Percentiles rank a stretch among this genome's conserved stretches.
These are phyloP conservation scores for Kandelia obovata DNA, from an alignment of 345 rosid genomes.

Conservation along the genomic window DNA sequence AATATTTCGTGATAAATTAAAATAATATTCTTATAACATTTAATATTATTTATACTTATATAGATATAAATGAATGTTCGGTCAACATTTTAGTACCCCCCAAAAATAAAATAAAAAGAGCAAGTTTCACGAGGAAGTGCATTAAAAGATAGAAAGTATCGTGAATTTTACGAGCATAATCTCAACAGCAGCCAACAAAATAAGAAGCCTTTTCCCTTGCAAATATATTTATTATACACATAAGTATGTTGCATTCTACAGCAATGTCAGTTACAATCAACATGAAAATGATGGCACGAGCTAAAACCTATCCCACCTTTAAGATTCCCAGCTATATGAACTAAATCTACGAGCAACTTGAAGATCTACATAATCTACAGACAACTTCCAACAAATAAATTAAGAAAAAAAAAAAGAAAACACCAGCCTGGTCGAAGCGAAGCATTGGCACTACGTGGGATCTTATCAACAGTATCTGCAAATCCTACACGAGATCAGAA, in stretches of 20 bases:
- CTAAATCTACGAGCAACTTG: conserved; percentile 7
- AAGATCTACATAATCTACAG: background rate
- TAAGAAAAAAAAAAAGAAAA: background rate
- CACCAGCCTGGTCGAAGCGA: conserved; percentile 3
- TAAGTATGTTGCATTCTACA: conserved; percentile 9
- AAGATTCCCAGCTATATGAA: conserved; percentile 29
- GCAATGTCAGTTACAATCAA: conserved; percentile 22
- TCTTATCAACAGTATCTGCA: conserved; percentile 18
- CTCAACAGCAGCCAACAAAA: conserved; percentile 10
- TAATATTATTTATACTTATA: too few relatives aligned
- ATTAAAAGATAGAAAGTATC: too few relatives aligned
- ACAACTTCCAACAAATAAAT: background rate
- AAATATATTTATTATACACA: conserved; percentile 27
- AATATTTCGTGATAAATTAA: too few relatives aligned
- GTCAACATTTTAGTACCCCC: too few relatives aligned
- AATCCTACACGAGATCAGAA: conserved; percentile 44
- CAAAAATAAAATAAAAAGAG: too few relatives aligned
- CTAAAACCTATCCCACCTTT: conserved; percentile 12
- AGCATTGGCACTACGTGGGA: conserved; percentile 20
- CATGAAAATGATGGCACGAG: conserved; percentile 12
- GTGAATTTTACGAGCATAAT: too few relatives aligned
- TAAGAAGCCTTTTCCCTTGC: conserved; percentile 30
- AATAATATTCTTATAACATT: too few relatives aligned
- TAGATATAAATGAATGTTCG: too few relatives aligned
- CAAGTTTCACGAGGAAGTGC: too few relatives aligned